A percentile compares a stretch with the other conserved stretches of the same genome.
Conservation (phyloP, 2,329 filamentous ascomycete genomes). For the Nemania serpens region DNA sequence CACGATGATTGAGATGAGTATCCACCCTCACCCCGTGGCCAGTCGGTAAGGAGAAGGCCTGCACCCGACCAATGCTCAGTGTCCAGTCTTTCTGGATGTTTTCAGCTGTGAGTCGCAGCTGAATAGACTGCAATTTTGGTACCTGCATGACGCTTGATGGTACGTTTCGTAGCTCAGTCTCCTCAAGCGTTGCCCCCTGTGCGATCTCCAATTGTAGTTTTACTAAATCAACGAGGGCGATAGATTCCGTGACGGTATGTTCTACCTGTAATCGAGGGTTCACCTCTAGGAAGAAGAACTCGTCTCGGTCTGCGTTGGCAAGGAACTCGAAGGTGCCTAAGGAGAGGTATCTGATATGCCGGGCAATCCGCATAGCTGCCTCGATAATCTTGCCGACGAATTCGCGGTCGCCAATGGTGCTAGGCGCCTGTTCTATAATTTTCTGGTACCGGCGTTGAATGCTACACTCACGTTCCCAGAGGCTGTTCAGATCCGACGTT, state of each 20-base stretch:
- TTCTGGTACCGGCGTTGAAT: constrained; percentile 73
- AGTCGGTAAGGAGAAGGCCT: constrained; percentile 16
- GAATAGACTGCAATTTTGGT: constrained; percentile 17
- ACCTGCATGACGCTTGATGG: constrained; percentile 1
- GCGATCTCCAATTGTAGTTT: constrained; percentile 25
- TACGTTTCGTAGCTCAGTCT: constrained; percentile 12
- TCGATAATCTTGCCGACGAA: constrained; percentile 55
- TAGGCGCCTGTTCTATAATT: constrained; percentile 61
- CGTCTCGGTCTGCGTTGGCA: constrained; percentile 63
- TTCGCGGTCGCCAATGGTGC: constrained; percentile 50
- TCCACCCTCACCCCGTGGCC: constrained; percentile 24
- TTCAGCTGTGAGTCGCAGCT: constrained; percentile 25
- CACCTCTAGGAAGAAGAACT: constrained; percentile 62
- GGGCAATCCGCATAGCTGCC: constrained; percentile 58
- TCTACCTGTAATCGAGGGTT: constrained; percentile 74
- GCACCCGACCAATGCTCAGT: constrained; percentile 22
- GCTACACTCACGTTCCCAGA: constrained; percentile 70
- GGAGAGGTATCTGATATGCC: constrained; percentile 43
- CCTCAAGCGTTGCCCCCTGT: constrained; percentile 11
- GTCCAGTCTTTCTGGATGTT: constrained; percentile 24
- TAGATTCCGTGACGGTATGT: constrained; percentile 72
- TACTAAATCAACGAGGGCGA: constrained; percentile 23
- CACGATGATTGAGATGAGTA: constrained; percentile 20
- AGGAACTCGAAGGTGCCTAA: constrained; percentile 58
- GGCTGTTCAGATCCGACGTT: constrained; percentile 27